phyloP scores from a whole-genome alignment of 2,329 filamentous ascomycete species.

The Eutypella sp. region DNA sequence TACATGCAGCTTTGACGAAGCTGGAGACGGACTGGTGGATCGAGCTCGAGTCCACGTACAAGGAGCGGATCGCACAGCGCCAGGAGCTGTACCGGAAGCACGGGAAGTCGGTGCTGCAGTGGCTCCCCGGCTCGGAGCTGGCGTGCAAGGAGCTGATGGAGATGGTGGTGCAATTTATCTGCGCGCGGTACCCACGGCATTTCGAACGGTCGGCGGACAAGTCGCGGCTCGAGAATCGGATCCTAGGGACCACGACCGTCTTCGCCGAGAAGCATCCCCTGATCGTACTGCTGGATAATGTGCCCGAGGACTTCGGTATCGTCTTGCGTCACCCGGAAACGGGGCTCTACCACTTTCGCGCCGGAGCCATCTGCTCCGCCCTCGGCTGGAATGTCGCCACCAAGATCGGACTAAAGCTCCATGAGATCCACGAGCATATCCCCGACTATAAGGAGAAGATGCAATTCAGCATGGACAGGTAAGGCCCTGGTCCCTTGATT shows the following conservation, averaged over 20 bases:
- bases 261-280: conserved; percentile 61
- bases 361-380: conserved; percentile 72
- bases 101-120: conserved; percentile 59
- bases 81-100: conserved; percentile 59
- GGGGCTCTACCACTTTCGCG: conserved; percentile 69
- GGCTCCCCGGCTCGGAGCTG: conserved; percentile 69
- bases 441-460: conserved; percentile 86
- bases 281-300: conserved; percentile 65
- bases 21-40: conserved; percentile 83
- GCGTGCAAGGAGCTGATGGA: conserved; percentile 86
- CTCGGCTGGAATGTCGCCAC: conserved; percentile 73
- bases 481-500: conserved; percentile 19
- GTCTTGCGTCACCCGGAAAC: conserved; percentile 66
- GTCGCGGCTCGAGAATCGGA: conserved; percentile 60
- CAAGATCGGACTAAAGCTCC: conserved; percentile 67
- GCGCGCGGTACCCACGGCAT: conserved; percentile 68
- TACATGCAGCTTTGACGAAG: conserved; percentile 61
- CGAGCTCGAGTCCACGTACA: conserved; percentile 76
- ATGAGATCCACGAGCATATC: conserved; percentile 67
- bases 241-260: conserved; percentile 58
- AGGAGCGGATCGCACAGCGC: conserved; percentile 61
- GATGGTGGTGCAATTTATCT: conserved; percentile 76
- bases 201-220: conserved; percentile 57
- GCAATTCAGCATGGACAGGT: conserved; percentile 82
- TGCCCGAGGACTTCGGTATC: conserved; percentile 81